Conservation (phyloP, 2,329 filamentous ascomycete species). For the Calycina marina region DNA sequence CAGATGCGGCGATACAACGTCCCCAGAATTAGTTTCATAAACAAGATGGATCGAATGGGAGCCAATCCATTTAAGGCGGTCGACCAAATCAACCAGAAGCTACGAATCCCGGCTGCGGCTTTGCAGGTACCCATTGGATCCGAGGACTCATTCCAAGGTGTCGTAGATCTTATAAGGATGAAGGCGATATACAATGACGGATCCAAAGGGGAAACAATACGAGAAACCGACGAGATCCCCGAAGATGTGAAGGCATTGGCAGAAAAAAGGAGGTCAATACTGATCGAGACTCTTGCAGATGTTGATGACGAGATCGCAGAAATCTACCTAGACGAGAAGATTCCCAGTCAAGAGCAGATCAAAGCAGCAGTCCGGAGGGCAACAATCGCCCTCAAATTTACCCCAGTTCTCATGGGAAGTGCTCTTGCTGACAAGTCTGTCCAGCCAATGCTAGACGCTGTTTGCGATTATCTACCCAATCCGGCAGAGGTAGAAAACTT, state of each 20-base stretch:
- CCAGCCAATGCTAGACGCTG: slow-evolving; percentile 91
- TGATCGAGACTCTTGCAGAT: slow-evolving; percentile 92
- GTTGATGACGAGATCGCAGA: slow-evolving; percentile 97
- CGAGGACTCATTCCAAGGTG: slow-evolving; percentile 83
- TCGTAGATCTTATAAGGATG: slow-evolving; percentile 87
- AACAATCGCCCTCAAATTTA: slow-evolving; percentile 82
- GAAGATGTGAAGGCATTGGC: slow-evolving; percentile 62
- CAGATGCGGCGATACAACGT: slow-evolving; percentile 99
- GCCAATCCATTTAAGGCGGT: slow-evolving; percentile 96
- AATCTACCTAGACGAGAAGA: slow-evolving; percentile 76
- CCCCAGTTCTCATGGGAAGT: slow-evolving; percentile 91
- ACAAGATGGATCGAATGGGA: slow-evolving; percentile 99
- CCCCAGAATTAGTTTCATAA: slow-evolving; percentile 88
- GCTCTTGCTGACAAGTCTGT: slow-evolving; percentile 89
- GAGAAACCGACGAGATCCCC: slow-evolving; percentile 67
- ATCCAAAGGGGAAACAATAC: slow-evolving; percentile 60
- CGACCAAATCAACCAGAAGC: slow-evolving; percentile 93
- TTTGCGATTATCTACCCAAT: slow-evolving; percentile 91
- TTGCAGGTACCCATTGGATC: slow-evolving; percentile 88
- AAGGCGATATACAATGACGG: slow-evolving; percentile 89
- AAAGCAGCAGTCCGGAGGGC: slow-evolving; percentile 83
- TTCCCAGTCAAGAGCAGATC: slow-evolving; percentile 68
- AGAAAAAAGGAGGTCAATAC: slow-evolving; percentile 65
- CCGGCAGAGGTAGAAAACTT: slow-evolving; percentile 79
- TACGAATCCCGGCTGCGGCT: slow-evolving; percentile 83